These are phyloP conservation scores for Hypoxylon trugodes DNA, from an alignment of 495 filamentous ascomycete species.

Conservation along the genomic window DNA sequence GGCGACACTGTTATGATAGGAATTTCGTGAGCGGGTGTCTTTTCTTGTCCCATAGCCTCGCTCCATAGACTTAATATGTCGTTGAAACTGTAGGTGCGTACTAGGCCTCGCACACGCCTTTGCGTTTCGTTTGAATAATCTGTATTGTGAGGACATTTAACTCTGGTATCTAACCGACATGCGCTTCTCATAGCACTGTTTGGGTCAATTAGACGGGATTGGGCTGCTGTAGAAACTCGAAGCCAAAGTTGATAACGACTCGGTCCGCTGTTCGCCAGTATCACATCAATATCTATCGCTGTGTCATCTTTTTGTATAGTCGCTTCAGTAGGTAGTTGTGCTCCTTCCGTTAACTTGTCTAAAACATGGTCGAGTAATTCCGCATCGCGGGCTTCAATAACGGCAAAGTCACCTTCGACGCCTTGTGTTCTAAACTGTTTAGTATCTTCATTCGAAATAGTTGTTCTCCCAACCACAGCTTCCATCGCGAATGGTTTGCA, in stretches of 20 bases:
- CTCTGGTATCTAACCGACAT: not conserved
- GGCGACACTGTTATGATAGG: not conserved
- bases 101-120: not conserved
- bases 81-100: not conserved
- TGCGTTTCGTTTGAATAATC: not conserved
- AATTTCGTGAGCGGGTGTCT: not conserved
- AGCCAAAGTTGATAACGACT: not conserved
- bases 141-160: not conserved
- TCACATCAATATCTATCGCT: not conserved
- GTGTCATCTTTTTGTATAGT: not conserved
- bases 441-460: not conserved
- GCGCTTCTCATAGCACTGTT: not conserved
- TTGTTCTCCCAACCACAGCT: not conserved
- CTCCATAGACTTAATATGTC: not conserved
- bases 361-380: not conserved
- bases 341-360: not conserved
- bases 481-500: not conserved
- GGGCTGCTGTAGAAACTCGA: not conserved
- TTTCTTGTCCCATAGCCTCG: not conserved
- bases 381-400: not conserved
- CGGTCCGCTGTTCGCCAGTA: not conserved
- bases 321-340: not conserved
- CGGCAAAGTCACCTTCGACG: not conserved
- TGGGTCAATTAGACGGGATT: not conserved
- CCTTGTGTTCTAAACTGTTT: not conserved